Evolutionary conservation across 257 asterid genomes (phyloP), one percentile per base, ranked within the genome.

Genomic region (Fraxinus quadrangulata): DNA sequence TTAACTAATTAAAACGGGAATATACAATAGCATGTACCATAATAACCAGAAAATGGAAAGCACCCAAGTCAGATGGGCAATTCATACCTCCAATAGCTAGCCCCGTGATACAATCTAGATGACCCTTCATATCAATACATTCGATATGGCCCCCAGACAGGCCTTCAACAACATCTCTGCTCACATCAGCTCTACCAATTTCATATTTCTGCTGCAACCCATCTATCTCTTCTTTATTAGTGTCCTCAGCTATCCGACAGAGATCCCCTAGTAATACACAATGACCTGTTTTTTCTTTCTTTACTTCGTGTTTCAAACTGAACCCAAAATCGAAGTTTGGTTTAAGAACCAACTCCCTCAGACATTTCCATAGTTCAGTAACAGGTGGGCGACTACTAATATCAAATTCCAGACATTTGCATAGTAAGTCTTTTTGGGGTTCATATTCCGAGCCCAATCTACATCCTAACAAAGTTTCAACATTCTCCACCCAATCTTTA

Each of bases 1-100:
- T 54, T 13, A 16, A n/a, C 61, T 49, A 14, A 19, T 54, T n/a
- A 54, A 17, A 54, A 54, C 24, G 1, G 9, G 12, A n/a, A 19
- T n/a, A 21, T 16, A 31, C 51, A 75, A 33, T 36, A n/a, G 31
- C 33, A 3, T n/a, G 71, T 77, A 51, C 8, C 33, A 66, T 16
- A 72, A 66, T 72, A 54, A 39, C 33, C 70, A 37, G 16, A 54
- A 73, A 21, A 17, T 71, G 23, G 30, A 36, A 65, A 79, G 73
- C 76, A 63, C 37, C 47, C 36, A 71, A 77, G 13, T 3, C 47
- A 12, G 30, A 78, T 16, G 17, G 21, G 45, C 68, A 82, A 81
- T 14, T 28, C 67, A 76, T 83, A 93, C 97, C 98, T 86, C 97
- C 97, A 83, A 89, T 72, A 19, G 94, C 92, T 84, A 95, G 87